Conservation (phyloP, 2,329 filamentous ascomycete species). For the Botryotinia narcissicola region DNA sequence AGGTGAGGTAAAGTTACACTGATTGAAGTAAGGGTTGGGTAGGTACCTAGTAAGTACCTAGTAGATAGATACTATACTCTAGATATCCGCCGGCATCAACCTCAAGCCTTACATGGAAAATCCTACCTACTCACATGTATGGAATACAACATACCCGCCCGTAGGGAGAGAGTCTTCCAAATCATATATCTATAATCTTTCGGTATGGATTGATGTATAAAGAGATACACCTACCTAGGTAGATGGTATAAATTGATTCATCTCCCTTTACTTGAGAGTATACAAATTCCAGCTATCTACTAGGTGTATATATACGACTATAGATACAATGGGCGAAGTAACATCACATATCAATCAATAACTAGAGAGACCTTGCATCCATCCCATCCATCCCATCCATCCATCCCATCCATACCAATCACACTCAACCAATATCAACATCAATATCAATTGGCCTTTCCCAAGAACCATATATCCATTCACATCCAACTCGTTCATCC, state of each 20-base stretch:
- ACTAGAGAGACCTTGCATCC: neutral
- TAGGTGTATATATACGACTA: no score
- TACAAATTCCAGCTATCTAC: no score
- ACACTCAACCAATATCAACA: neutral
- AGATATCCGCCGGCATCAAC: neutral
- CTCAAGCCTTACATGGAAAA: neutral
- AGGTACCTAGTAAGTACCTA: neutral
- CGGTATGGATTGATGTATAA: no score
- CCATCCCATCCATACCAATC: no score
- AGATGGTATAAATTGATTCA: neutral
- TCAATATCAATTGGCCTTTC: neutral
- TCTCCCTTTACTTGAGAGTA: neutral
- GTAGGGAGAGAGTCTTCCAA: no score
- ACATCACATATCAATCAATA: no score
- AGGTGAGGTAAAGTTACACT: neutral
- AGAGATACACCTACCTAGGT: no score
- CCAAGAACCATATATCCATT: neutral
- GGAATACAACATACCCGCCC: neutral
- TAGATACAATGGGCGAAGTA: no score
- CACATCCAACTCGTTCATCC: neutral
- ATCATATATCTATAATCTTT: neutral
- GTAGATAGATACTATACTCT: no score
- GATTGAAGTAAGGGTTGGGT: neutral
- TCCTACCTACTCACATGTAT: neutral
- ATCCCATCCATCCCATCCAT: neutral